Evolutionary conservation across 1,139 yeast genomes (phyloP).

Genomic region (Candida tropicalis): DNA sequence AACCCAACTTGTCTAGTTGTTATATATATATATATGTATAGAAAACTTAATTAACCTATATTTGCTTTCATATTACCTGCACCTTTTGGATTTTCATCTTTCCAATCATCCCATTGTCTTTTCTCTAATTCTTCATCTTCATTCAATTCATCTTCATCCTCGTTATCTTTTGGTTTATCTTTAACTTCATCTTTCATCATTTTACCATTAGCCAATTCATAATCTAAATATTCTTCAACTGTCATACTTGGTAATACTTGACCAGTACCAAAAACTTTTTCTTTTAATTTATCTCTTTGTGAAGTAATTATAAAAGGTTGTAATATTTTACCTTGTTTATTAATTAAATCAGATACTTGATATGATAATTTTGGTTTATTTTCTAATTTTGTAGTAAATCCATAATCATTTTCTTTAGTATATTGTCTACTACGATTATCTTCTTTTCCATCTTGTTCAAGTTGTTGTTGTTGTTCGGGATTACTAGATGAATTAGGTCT

Average conservation of each 20-base stretch:
- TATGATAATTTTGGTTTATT: constrained; percentile 32
- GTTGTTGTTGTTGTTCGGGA: no score
- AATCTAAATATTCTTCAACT: constrained; percentile 86
- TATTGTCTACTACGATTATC: constrained; percentile 4
- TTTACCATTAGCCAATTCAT: constrained; percentile 84
- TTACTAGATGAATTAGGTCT: constrained; percentile 26
- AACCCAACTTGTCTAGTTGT: constrained; percentile 7
- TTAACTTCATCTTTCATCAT: constrained; percentile 57
- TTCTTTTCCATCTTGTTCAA: no score
- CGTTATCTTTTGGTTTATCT: constrained; percentile 21
- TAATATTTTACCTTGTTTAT: constrained; percentile 73
- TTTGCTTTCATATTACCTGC: constrained; percentile 84
- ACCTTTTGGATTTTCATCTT: constrained; percentile 83
- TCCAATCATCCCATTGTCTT: constrained; percentile 91
- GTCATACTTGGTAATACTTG: constrained; percentile 94
- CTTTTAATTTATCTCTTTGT: constrained; percentile 55
- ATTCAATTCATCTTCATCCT: constrained; percentile 46
- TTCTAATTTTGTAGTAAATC: constrained; percentile 60
- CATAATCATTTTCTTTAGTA: constrained; percentile 30
- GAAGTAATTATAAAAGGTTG: constrained; percentile 83
- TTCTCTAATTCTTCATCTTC: constrained; percentile 54
- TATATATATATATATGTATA: constrained; percentile 1
- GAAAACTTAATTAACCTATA: constrained; percentile 52
- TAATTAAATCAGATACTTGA: constrained; percentile 42
- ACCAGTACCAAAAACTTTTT: constrained; percentile 86